These are phyloP conservation scores for Yamadazyma sp. DNA, from an alignment of 1,139 yeast species.

Conservation along the genomic window DNA sequence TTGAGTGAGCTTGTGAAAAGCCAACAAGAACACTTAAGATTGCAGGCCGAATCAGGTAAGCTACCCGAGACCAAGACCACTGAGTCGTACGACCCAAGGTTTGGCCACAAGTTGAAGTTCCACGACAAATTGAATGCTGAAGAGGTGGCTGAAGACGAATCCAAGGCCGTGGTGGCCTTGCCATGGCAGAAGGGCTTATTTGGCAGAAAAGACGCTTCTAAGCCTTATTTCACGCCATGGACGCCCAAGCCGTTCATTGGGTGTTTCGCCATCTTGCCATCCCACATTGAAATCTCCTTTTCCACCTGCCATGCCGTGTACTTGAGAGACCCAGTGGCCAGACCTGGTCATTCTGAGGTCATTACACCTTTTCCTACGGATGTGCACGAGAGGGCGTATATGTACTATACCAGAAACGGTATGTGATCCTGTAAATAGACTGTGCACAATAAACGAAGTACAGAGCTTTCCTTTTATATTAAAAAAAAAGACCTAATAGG, in stretches of 20 bases:
- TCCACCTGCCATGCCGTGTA: constrained; percentile 93
- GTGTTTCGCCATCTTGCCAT: constrained; percentile 88
- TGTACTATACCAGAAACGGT: constrained; percentile 87
- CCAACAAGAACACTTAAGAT: constrained; percentile 51
- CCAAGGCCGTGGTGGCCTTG: constrained; percentile 47
- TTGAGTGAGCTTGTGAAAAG: constrained; percentile 54
- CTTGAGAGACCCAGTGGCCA: constrained; percentile 92
- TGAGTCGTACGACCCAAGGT: constrained; percentile 52
- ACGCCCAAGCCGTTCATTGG: constrained; percentile 90
- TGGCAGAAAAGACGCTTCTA: constrained; percentile 75
- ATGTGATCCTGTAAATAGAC: constrained; percentile 34
- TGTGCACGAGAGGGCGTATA: constrained; percentile 91
- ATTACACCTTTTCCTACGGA: constrained; percentile 84
- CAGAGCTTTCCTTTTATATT: neutral
- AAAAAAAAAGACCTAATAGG: too few relatives aligned
- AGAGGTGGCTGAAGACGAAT: constrained; percentile 55
- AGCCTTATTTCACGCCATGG: constrained; percentile 96
- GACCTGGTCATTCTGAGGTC: constrained; percentile 96
- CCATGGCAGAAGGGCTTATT: constrained; percentile 79
- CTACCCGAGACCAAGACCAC: constrained; percentile 28
- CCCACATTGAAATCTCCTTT: constrained; percentile 87
- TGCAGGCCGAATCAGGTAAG: constrained; percentile 26
- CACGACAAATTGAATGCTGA: constrained; percentile 54
- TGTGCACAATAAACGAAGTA: neutral
- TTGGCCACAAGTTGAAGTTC: constrained; percentile 53